These are phyloP conservation scores for Macadamia integrifolia DNA, from an alignment of 164 flowering plant species.

Conservation along the genomic window DNA sequence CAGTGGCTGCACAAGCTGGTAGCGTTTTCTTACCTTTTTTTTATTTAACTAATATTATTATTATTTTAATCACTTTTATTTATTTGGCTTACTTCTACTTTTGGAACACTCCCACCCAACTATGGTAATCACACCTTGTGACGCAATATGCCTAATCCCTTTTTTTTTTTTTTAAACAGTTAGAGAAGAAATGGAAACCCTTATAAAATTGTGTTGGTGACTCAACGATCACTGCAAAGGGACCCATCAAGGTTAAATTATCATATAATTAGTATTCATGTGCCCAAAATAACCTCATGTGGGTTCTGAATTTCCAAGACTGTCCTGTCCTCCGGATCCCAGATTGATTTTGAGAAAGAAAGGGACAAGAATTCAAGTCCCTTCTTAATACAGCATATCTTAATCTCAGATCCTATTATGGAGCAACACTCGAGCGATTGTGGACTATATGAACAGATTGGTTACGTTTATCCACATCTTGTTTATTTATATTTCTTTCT, in stretches of 20 bases:
- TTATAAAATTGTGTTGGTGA: background rate
- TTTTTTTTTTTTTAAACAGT: background rate
- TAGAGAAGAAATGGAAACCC: background rate
- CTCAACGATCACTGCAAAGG: background rate
- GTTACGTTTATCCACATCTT: no score
- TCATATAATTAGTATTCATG: background rate
- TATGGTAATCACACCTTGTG: background rate
- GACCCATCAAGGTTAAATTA: background rate
- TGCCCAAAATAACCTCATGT: background rate
- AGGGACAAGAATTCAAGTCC: no score
- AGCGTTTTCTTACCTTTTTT: no score
- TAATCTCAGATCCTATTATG: no score
- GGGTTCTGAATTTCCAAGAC: background rate
- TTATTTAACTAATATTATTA: background rate
- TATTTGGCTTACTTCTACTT: background rate
- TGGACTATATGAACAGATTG: no score
- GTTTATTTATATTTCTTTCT: no score
- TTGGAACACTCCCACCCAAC: background rate
- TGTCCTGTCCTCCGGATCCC: background rate
- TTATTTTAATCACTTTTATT: no score
- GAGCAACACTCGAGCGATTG: no score
- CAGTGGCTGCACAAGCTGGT: no score
- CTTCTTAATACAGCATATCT: no score
- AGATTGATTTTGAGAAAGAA: background rate
- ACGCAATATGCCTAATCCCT: background rate